Conservation (phyloP, 345 rosid species). For the Eucalyptus sp. region DNA sequence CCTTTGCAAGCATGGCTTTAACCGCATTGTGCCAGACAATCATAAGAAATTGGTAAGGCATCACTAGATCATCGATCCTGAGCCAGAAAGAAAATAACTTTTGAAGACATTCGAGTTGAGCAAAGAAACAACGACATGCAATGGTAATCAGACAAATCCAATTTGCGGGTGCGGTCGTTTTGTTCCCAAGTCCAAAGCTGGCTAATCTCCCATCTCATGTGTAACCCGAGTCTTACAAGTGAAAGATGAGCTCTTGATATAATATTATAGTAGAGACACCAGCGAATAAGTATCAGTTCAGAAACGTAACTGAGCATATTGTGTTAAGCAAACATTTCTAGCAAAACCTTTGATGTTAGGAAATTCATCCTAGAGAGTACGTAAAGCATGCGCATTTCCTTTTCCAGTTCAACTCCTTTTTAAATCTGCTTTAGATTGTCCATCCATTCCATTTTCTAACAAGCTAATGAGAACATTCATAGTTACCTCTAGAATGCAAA, state of each 20-base stretch:
- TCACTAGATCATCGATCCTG: background rate
- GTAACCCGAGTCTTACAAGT: background rate
- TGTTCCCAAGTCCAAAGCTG: background rate
- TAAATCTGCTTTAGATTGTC: background rate
- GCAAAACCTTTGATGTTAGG: background rate
- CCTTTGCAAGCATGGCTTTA: background rate
- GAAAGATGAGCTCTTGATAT: background rate
- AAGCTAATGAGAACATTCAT: background rate
- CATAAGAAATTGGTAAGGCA: background rate
- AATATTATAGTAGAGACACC: background rate
- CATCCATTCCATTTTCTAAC: background rate
- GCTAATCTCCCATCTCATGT: background rate
- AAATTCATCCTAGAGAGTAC: background rate
- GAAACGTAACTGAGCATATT: background rate
- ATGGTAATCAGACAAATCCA: background rate
- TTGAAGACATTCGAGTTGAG: background rate
- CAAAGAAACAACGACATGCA: background rate
- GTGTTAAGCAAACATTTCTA: background rate
- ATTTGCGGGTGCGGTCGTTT: background rate
- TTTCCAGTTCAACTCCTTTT: background rate
- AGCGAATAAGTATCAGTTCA: background rate
- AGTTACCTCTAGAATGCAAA: conserved; percentile 86
- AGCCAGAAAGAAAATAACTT: background rate
- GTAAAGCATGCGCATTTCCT: background rate
- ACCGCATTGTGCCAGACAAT: background rate